Percentiles rank a stretch among this genome's conserved stretches.
Evolutionary conservation across 2,329 filamentous ascomycete genomes (phyloP).

Genomic region (Aspergillus alliaceus): DNA sequence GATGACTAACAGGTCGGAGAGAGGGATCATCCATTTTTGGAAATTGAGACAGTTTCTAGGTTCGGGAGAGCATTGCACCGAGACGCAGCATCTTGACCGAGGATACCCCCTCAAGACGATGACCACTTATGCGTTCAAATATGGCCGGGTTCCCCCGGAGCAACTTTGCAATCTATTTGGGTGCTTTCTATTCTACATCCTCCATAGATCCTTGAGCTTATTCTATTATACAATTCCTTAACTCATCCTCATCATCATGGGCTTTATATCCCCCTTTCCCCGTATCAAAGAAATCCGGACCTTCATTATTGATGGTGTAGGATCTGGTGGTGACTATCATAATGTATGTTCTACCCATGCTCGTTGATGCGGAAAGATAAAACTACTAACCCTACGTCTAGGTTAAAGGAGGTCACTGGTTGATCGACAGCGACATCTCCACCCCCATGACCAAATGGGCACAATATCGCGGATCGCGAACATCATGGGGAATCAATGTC

Average conservation of each 20-base stretch:
- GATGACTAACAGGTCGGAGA: neutral
- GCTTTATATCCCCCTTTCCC: conserved; percentile 37
- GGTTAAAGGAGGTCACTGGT: conserved; percentile 62
- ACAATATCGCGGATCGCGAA: conserved; percentile 81
- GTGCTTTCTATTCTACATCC: conserved; percentile 8
- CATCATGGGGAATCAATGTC: conserved; percentile 94
- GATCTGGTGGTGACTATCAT: conserved; percentile 67
- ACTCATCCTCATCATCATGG: conserved; percentile 27
- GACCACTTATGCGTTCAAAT: conserved; percentile 21
- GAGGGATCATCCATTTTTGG: neutral
- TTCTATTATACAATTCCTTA: neutral
- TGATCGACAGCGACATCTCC: conserved; percentile 88
- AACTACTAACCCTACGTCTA: conserved; percentile 12
- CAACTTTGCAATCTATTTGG: conserved; percentile 10
- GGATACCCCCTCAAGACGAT: too few relatives aligned
- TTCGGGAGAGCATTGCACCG: conserved; percentile 34
- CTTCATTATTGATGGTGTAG: conserved; percentile 48
- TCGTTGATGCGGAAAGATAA: neutral
- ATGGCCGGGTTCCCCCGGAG: conserved; percentile 9
- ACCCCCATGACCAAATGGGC: conserved; percentile 91
- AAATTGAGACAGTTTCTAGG: neutral
- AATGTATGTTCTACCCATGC: conserved; percentile 66
- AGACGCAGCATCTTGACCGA: conserved; percentile 15
- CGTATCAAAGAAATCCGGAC: conserved; percentile 48
- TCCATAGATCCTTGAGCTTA: conserved; percentile 4